A percentile compares a stretch with the other conserved stretches of the same genome.
These are phyloP conservation scores for Lathyrus sativus DNA, from an alignment of 306 rosid genomes.

Conservation along the genomic window DNA sequence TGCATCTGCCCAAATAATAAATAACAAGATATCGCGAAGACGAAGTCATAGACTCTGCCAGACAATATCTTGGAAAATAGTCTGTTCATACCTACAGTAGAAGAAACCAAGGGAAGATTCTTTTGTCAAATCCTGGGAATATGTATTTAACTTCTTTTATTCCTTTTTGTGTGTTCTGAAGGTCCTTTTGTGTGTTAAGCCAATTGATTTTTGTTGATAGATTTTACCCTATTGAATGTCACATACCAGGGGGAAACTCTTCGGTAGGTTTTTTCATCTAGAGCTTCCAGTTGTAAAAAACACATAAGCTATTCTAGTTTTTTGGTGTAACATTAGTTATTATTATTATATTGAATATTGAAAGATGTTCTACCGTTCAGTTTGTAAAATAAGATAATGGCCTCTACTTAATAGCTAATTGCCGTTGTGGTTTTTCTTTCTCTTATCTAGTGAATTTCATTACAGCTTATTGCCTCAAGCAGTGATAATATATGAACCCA, in stretches of 20 bases:
- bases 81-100: constrained; percentile 44
- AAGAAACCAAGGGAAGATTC: constrained; percentile 36
- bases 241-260: constrained; percentile 35
- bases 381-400: constrained; percentile 9
- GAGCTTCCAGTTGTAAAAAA: constrained; percentile 51
- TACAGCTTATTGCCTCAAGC: background rate
- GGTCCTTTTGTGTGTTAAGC: constrained; percentile 40
- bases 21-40: constrained; percentile 37
- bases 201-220: constrained; percentile 43
- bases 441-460: background rate
- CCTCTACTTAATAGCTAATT: background rate
- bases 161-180: constrained; percentile 33
- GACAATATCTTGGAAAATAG: constrained; percentile 36
- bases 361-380: constrained; percentile 31
- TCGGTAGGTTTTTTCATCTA: constrained; percentile 23
- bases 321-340: constrained; percentile 28
- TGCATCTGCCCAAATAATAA: constrained; percentile 39
- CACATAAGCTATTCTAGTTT: constrained; percentile 4
- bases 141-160: constrained; percentile 38
- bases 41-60: constrained; percentile 26
- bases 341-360: constrained; percentile 6
- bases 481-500: no score
- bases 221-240: constrained; percentile 32
- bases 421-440: background rate
- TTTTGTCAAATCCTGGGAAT: constrained; percentile 41